Base-by-base conservation (phyloP, 2,329 filamentous ascomycete species). In the Acrocalymma vagum region DNA sequence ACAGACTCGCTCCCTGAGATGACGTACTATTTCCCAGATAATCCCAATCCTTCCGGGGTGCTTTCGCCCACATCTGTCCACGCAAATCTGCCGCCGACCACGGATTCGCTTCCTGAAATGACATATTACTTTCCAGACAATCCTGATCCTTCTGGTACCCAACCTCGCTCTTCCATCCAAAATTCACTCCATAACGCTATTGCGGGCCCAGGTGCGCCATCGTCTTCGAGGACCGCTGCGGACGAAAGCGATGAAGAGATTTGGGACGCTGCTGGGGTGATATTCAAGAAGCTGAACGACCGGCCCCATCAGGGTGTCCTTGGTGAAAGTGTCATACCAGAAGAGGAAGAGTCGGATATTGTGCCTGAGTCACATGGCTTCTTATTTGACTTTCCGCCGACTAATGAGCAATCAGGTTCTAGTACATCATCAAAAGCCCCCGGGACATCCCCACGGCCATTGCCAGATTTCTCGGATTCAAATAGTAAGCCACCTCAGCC, bases 361-460 rank as follows among this genome's bases (percentile, higher is more conserved):
- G 55, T 62, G 18, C 58, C 60, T 11, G 58, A 63, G 14, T 59
- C 56, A 8, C 60, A 64, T 29, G 55, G 60, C 20, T 63, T 65
- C 21, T 35, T 63, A 7, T 65, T 65, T 25, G 48, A 50, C 6
- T 29, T 45, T 10, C 43, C 44, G 6, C 34, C 54, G 6, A 30
- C 24, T 17, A 17, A 28, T 8, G 30, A 46, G 15, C 41, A 26
- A 18, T 29, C 31, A 25, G 40, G 24, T 22, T 33, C 38, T 23
- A 24, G 33, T 22, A 29, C 40, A 22, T 15, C 45, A 26, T 24
- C 45, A 29, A 35, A 36, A 15, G 17, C 37, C 25, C 28, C 31
- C 42, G 14, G 34, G 11, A 32, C 43, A n/a, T 30, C 38, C 23
- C 34, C 40, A 24, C 50, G 50, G n/a, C 47, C 48, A 5, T 45